Percentiles rank a stretch among this genome's conserved stretches.
These are phyloP conservation scores for Ophiobolus disseminans DNA, from an alignment of 2,329 filamentous ascomycete genomes.

Conservation along the genomic window DNA sequence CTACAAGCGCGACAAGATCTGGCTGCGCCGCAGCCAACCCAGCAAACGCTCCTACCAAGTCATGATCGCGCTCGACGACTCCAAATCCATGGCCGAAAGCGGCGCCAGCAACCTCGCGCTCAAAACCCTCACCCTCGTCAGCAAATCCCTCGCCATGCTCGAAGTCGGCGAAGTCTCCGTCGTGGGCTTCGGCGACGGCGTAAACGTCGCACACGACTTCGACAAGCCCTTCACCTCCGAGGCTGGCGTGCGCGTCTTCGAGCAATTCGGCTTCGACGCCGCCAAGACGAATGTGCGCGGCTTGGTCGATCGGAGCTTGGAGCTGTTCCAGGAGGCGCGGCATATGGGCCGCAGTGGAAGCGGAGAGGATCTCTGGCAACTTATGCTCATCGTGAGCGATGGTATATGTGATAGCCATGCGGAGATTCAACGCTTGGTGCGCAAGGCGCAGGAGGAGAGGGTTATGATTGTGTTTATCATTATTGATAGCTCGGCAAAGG, in stretches of 20 bases:
- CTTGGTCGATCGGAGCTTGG: conserved; percentile 78
- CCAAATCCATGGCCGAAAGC: conserved; percentile 87
- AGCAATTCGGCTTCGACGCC: conserved; percentile 84
- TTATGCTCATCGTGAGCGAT: conserved; percentile 91
- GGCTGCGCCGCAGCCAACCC: conserved; percentile 92
- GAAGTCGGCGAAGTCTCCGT: conserved; percentile 95
- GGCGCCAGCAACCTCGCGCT: conserved; percentile 81
- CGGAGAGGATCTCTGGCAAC: conserved; percentile 84
- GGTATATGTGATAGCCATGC: conserved; percentile 92
- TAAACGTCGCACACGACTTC: conserved; percentile 86
- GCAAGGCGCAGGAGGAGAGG: conserved; percentile 87
- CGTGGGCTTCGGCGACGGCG: conserved; percentile 83
- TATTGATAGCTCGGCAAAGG: conserved; percentile 69
- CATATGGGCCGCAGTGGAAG: conserved; percentile 59
- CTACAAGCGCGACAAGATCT: conserved; percentile 99
- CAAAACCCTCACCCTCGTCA: conserved; percentile 91
- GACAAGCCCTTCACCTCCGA: conserved; percentile 81
- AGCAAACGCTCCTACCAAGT: conserved; percentile 97
- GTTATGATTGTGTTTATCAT: conserved; percentile 99
- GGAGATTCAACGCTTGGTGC: conserved; percentile 78
- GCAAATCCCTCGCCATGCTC: conserved; percentile 85
- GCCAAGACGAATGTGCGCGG: conserved; percentile 83
- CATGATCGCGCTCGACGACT: conserved; percentile 95
- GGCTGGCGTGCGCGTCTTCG: conserved; percentile 82
- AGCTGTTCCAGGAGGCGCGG: conserved; percentile 80